Base-by-base conservation (phyloP, 2,329 filamentous ascomycete genomes). In the Aureobasidium melanogenum region DNA sequence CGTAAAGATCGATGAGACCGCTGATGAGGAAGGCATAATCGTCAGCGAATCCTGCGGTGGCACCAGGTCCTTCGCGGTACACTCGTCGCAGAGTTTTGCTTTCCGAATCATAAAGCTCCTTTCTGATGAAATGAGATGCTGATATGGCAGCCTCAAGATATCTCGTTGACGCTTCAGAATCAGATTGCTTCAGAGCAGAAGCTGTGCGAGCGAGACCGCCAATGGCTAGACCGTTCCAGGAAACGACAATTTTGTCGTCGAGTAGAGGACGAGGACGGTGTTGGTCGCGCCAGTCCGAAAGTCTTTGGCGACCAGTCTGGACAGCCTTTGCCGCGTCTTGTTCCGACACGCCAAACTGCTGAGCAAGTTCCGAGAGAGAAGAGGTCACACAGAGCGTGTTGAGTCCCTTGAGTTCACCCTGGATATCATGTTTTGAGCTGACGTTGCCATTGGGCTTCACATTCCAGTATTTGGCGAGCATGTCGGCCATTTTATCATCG, bases 341-440 rank as follows among this genome's bases (percentile, higher is more conserved):
- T 61, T 86, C 83, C 0, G 86, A 81, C 15, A 93, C 79, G 1
- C 85, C 86, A 67, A 96, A 88, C 66, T 94, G 87, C 61, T 84
- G 83, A 15, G 88, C 87, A 8, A 99, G 79, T 50, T 88, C 84
- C 22, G 82, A 79, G 0, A 85, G 80, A 0, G 86, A 88, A 63
- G 82, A 85, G 38, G 83, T 83, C 28, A 96, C 81, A 39, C 85
- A 84, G 1, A 97, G 76, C 5, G 96, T 91, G 69, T 97, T 99
- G 71, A 96, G 91, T 68, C 93, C 91, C 69, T 96, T 87, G 63
- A 97, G 93, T 69, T 97, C 93, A 70, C 97, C 93, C 68, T 96
- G 89, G 0, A 89, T 87, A 70, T 99, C 94, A 67, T 93, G 85
- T 60, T 87, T 84, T 3, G 87, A 85, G 36, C 86, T 83, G 1